phyloP scores from a whole-genome alignment of 805 yeast genomes.

The Kazachstania martiniae region DNA sequence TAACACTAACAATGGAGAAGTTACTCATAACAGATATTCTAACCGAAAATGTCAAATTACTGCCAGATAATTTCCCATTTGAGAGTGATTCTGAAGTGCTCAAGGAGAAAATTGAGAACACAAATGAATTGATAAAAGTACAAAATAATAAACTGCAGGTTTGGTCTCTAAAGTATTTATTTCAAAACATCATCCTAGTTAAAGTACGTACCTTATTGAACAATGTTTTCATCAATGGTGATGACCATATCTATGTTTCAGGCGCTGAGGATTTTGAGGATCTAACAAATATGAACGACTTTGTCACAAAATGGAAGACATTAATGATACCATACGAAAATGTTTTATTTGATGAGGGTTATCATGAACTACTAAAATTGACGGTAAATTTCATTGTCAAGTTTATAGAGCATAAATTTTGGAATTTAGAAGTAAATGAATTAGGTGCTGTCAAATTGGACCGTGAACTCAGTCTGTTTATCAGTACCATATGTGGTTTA shows the following conservation, averaged over 20 bases:
- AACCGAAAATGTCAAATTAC: conserved; percentile 22
- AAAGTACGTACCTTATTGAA: conserved; percentile 34
- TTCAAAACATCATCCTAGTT: conserved; percentile 25
- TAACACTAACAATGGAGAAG: conserved; percentile 45
- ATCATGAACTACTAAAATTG: conserved; percentile 34
- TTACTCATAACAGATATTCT: conserved; percentile 31
- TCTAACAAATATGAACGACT: conserved; percentile 32
- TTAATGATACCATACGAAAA: conserved; percentile 56
- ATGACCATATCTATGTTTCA: conserved; percentile 17
- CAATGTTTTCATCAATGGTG: conserved; percentile 29
- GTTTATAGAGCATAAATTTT: conserved; percentile 53
- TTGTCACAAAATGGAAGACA: conserved; percentile 53
- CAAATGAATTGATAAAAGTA: conserved; percentile 16
- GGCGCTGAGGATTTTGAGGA: conserved; percentile 29
- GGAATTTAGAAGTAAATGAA: conserved; percentile 64
- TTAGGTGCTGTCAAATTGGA: conserved; percentile 78
- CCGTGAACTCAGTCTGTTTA: conserved; percentile 63
- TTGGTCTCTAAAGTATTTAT: conserved; percentile 36
- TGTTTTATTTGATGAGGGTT: conserved; percentile 45
- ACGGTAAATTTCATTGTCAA: conserved; percentile 46
- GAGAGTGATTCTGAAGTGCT: conserved; percentile 26
- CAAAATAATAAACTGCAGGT: conserved; percentile 26
- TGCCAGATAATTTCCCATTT: conserved; percentile 31
- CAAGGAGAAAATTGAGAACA: conserved; percentile 15
- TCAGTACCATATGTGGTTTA: conserved; percentile 61